Base-by-base conservation (phyloP, 2,329 filamentous ascomycete genomes). In the Diaporthe capsici region DNA sequence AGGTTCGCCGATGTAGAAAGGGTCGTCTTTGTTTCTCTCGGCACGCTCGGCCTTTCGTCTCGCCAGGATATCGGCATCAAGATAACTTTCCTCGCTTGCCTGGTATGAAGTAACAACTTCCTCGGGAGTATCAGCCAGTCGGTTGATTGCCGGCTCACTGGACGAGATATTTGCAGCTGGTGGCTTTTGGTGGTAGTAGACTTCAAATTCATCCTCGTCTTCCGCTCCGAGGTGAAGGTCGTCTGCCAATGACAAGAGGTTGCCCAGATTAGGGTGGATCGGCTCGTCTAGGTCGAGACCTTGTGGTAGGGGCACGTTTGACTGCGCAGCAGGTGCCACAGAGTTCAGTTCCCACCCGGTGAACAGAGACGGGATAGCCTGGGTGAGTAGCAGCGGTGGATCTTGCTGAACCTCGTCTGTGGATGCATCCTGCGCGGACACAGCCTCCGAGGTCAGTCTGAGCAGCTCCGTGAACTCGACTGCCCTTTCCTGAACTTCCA, bases 401-500 rank as follows among this genome's bases (percentile, higher is more conserved):
- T 97, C 93, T 78, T 92, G 89, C 34, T 88, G 84, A 6, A 85
- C 78, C 2, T 88, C 85, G 44, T 89, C 88, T 0, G 87, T 89
- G 1, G 89, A 89, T 20, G 90, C 86, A 15, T 90, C 88, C 77
- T 96, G 94, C 1, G 89, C 92, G 12, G 92, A 90, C 4, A 91
- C 91, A 20, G 96, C 95, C 85, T 99, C 97, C 1, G 92, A 92
- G 2, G 95, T 95, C 60, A 99, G 88, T 75, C 95, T 95, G 80
- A 98, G 91, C 17, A 98, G 88, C 82, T 99, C 97, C 0, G 95
- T 90, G 80, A 98, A 97, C 82, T 98, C 96, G 1, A 98, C 96
- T 4, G 96, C 94, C 74, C 97, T 92, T 83, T 98, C 97, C 84
- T 99, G 97, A 4, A 99, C 95, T 82, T 99, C 97, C 1, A 99